Percentiles rank a stretch among this genome's conserved stretches.
Conservation (phyloP, 2,329 filamentous ascomycete species). For the Aspergillus eucalypticola region DNA sequence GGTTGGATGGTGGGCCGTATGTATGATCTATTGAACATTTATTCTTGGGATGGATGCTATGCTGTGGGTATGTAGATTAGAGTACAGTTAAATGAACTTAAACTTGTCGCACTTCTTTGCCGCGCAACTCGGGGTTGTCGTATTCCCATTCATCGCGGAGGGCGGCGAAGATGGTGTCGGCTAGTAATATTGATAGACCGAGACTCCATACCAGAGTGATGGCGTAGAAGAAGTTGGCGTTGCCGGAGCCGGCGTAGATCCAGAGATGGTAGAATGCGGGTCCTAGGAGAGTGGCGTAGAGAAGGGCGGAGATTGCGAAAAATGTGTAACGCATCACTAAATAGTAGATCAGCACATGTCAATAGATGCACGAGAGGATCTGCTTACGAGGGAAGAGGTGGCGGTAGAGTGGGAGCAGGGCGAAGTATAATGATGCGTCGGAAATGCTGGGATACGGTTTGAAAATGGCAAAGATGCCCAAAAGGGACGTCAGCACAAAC, state of each 20-base stretch:
- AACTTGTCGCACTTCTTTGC: constrained; percentile 84
- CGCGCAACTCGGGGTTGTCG: constrained; percentile 84
- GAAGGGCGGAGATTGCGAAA: constrained; percentile 74
- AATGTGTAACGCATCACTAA: constrained; percentile 91
- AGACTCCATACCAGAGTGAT: constrained; percentile 98
- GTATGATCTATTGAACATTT: not conserved
- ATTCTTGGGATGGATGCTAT: constrained; percentile 6
- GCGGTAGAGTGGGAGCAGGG: constrained; percentile 79
- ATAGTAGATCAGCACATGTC: constrained; percentile 30
- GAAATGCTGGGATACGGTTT: constrained; percentile 95
- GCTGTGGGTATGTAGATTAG: constrained; percentile 3
- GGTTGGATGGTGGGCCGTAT: constrained; percentile 23
- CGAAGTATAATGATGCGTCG: constrained; percentile 83
- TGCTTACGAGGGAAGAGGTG: constrained; percentile 79
- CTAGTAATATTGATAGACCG: constrained; percentile 80
- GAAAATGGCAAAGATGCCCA: constrained; percentile 91
- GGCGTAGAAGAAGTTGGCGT: constrained; percentile 99
- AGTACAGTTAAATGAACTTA: constrained; percentile 66
- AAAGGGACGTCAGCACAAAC: constrained; percentile 77
- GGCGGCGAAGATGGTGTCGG: constrained; percentile 84
- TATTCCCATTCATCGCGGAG: constrained; percentile 92
- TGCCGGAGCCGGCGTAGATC: constrained; percentile 97
- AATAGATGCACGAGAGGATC: not conserved
- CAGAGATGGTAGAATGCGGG: constrained; percentile 96
- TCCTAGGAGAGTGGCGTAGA: constrained; percentile 86